phyloP scores from a whole-genome alignment of 1,139 yeast species.

The Yamadazyma conglobata region DNA sequence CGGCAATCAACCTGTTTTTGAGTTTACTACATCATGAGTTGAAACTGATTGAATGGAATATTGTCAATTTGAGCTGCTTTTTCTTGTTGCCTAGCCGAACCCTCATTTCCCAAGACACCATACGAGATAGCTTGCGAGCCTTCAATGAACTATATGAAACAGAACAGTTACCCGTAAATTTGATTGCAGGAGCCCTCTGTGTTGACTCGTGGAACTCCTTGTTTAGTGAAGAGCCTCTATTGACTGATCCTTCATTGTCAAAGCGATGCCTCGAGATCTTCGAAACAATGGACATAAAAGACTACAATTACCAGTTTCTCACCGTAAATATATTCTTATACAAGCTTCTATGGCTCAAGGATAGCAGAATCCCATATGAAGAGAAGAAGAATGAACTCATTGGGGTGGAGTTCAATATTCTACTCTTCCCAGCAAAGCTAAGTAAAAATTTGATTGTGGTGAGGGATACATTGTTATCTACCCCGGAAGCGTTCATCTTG shows the following conservation, averaged over 20 bases:
- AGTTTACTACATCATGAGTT: conserved; percentile 11
- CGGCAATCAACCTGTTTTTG: conserved; percentile 14
- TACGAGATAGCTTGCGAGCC: conserved; percentile 11
- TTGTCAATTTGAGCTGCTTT: conserved; percentile 16
- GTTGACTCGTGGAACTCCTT: conserved; percentile 20
- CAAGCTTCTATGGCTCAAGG: conserved; percentile 17
- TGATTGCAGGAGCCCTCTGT: conserved; percentile 18
- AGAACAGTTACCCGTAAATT: conserved; percentile 10
- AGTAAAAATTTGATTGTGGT: conserved; percentile 20
- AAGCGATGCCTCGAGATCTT: conserved; percentile 10
- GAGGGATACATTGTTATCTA: conserved; percentile 19
- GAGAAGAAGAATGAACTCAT: conserved; percentile 13
- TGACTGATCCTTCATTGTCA: conserved; percentile 12
- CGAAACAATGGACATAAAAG: conserved; percentile 12
- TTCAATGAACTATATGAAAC: conserved; percentile 14
- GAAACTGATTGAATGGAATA: conserved; percentile 15
- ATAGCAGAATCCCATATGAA: conserved; percentile 9
- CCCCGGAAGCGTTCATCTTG: conserved; percentile 20
- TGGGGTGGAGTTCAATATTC: conserved; percentile 21
- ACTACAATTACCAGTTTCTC: conserved; percentile 18
- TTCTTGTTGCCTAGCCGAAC: conserved; percentile 18
- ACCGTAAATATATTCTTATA: conserved; percentile 16
- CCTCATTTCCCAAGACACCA: conserved; percentile 9
- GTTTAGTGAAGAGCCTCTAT: conserved; percentile 13
- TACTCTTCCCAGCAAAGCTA: conserved; percentile 23